Evolutionary conservation across 345 rosid species (phyloP).

Genomic region (Sisymbrium irio): DNA sequence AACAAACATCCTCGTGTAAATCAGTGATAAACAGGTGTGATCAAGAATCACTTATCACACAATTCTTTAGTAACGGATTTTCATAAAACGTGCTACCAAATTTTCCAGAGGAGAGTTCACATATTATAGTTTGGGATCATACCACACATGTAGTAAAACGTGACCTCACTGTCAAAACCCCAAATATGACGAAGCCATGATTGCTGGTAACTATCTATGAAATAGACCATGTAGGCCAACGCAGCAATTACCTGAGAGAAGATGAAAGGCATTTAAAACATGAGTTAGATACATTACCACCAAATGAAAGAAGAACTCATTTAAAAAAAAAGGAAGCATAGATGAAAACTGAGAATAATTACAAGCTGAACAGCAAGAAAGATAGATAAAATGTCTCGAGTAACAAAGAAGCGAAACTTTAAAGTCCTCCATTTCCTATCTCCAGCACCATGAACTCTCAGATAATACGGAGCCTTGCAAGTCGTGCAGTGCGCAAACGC

Average conservation of each 20-base stretch:
- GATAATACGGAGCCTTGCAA: slow-evolving; percentile 97
- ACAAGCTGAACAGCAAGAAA: slow-evolving; percentile 94
- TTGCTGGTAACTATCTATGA: slow-evolving; percentile 71
- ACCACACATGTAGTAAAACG: slow-evolving; percentile 98
- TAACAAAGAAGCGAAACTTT: slow-evolving; percentile 97
- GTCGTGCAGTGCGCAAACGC: slow-evolving; percentile 99
- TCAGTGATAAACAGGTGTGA: neutral
- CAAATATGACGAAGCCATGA: slow-evolving; percentile 86
- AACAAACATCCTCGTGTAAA: slow-evolving; percentile 6
- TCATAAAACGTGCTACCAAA: neutral
- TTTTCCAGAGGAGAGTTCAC: neutral
- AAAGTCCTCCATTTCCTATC: slow-evolving; percentile 95
- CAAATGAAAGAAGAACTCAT: neutral
- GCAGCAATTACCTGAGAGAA: slow-evolving; percentile 75
- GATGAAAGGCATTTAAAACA: slow-evolving; percentile 6
- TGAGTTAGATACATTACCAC: neutral
- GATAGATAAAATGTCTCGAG: slow-evolving; percentile 87
- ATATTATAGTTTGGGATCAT: slow-evolving; percentile 35
- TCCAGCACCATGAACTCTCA: slow-evolving; percentile 95
- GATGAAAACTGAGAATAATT: slow-evolving; percentile 33
- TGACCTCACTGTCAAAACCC: slow-evolving; percentile 85
- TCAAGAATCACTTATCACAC: neutral
- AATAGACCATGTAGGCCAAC: slow-evolving; percentile 79
- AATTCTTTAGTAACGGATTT: no score
- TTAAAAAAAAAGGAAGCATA: neutral